Evolutionary conservation across 768 basidiomycete genomes (phyloP).

Genomic region (Calocybe indica): DNA sequence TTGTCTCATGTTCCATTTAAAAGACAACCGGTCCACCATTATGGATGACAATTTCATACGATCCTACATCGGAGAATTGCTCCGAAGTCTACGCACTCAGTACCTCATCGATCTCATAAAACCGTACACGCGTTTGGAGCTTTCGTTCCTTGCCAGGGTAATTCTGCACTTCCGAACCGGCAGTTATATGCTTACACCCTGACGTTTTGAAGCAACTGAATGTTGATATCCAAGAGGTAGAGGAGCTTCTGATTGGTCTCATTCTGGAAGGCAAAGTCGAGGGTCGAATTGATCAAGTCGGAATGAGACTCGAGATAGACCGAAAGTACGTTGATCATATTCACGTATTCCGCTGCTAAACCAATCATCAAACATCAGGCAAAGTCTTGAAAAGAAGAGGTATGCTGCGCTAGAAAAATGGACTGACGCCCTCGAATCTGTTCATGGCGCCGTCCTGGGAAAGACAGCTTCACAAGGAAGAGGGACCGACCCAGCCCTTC

Average conservation of each 20-base stretch:
- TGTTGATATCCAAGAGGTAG: slow-evolving; percentile 86
- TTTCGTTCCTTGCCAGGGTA: slow-evolving; percentile 90
- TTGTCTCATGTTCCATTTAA: neutral
- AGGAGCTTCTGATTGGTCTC: slow-evolving; percentile 87
- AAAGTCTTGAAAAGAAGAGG: slow-evolving; percentile 83
- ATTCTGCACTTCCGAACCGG: neutral
- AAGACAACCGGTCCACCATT: slow-evolving; percentile 92
- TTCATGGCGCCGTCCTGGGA: slow-evolving; percentile 69
- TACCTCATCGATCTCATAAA: slow-evolving; percentile 98
- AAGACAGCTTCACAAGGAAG: slow-evolving; percentile 54
- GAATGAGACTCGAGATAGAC: slow-evolving; percentile 88
- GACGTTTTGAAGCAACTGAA: slow-evolving; percentile 74
- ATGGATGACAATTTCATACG: slow-evolving; percentile 95
- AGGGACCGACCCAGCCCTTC: slow-evolving; percentile 26
- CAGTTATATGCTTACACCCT: neutral
- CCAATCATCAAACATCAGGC: slow-evolving; percentile 34
- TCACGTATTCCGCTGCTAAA: slow-evolving; percentile 9
- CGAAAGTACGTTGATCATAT: slow-evolving; percentile 54
- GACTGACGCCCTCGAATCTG: slow-evolving; percentile 73
- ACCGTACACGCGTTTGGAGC: slow-evolving; percentile 91
- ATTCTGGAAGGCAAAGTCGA: slow-evolving; percentile 98
- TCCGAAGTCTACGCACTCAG: slow-evolving; percentile 90
- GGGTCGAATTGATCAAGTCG: slow-evolving; percentile 94
- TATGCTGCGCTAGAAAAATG: slow-evolving; percentile 78
- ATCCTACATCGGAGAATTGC: slow-evolving; percentile 92